Conservation (phyloP, 139 green algal genomes). For the Chlorella ohadii region DNA sequence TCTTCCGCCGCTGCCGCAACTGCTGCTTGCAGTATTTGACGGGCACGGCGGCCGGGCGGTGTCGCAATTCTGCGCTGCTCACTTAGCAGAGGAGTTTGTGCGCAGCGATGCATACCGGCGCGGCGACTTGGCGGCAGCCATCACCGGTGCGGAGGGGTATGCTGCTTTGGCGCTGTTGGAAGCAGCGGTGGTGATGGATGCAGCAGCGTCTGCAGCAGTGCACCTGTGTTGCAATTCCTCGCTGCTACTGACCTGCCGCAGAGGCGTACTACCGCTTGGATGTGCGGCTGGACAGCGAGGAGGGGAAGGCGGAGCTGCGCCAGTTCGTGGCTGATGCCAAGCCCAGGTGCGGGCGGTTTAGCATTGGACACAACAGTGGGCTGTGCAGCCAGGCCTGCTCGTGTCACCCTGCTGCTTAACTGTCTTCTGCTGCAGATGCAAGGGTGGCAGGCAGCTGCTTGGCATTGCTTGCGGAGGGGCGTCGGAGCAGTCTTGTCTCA, state of each 20-base stretch:
- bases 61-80: constrained; percentile 43
- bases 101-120: constrained; percentile 18
- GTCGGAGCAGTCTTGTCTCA: neutral
- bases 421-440: too few species aligned
- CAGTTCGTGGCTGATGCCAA: neutral
- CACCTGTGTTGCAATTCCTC: too few species aligned
- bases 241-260: too few species aligned
- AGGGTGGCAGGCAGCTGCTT: neutral
- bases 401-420: too few species aligned
- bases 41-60: constrained; percentile 56
- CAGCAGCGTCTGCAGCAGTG: too few species aligned
- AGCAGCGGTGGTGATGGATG: too few species aligned
- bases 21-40: constrained; percentile 42
- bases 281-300: constrained; percentile 65
- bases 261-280: constrained; percentile 42
- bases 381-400: too few species aligned
- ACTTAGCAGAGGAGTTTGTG: constrained; percentile 42
- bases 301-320: constrained; percentile 32
- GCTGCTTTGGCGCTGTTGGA: too few species aligned
- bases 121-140: constrained; percentile 29
- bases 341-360: constrained; percentile 3
- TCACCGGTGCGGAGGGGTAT: neutral
- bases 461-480: neutral
- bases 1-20: neutral
- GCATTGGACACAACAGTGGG: too few species aligned